A percentile compares a stretch with the other conserved stretches of the same genome.
These are phyloP conservation scores for Gautieria morchelliformis DNA, from an alignment of 768 basidiomycete genomes.

Conservation along the genomic window DNA sequence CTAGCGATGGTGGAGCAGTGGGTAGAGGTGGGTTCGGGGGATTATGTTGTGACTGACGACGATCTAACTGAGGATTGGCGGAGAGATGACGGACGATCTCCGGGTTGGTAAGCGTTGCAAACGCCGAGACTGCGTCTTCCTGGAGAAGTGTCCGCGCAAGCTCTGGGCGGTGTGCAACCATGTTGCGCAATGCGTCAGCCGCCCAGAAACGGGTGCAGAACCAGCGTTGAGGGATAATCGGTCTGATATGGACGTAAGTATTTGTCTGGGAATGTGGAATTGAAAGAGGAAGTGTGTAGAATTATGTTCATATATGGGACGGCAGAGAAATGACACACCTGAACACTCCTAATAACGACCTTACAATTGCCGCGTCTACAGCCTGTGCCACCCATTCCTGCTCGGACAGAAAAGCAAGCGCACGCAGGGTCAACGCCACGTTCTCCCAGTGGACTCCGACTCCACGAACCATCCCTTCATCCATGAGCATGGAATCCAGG, in stretches of 20 bases:
- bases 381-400: conserved; percentile 2
- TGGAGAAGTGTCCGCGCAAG: neutral
- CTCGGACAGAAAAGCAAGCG: neutral
- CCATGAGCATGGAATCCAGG: neutral
- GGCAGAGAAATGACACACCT: neutral
- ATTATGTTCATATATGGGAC: neutral
- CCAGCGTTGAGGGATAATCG: neutral
- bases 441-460: conserved; percentile 2
- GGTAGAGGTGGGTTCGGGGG: neutral
- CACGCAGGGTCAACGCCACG: neutral
- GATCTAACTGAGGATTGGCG: neutral
- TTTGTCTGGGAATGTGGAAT: neutral
- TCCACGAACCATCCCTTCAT: no score
- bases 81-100: neutral
- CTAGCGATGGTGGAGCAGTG: neutral
- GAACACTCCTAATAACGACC: neutral
- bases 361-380: neutral
- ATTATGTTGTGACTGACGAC: neutral
- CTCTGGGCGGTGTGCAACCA: neutral
- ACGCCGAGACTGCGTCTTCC: neutral
- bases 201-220: conserved; percentile 4
- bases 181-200: neutral
- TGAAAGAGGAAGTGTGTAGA: neutral
- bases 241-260: neutral
- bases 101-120: neutral